These are phyloP conservation scores for Psidium guajava DNA, from an alignment of 345 rosid species.

Conservation along the genomic window DNA sequence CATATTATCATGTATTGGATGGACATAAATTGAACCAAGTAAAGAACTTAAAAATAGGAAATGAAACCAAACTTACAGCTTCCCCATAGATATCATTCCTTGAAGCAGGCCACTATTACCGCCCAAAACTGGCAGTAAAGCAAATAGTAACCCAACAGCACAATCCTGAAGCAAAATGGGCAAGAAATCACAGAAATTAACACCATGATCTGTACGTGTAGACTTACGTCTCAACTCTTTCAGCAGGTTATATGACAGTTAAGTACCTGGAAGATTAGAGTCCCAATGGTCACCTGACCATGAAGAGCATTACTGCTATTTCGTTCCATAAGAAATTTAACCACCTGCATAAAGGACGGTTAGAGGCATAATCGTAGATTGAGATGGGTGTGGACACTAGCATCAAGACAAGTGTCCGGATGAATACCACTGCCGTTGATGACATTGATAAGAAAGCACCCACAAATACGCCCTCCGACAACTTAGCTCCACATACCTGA, in stretches of 20 bases:
- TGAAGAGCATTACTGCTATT: constrained; percentile 68
- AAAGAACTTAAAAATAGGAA: background rate
- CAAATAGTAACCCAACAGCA: constrained; percentile 88
- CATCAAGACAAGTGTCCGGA: constrained; percentile 6
- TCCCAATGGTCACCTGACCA: constrained; percentile 97
- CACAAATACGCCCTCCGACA: constrained; percentile 93
- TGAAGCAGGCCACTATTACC: constrained; percentile 79
- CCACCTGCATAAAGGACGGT: constrained; percentile 41
- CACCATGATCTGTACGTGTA: background rate
- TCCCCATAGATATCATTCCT: constrained; percentile 92
- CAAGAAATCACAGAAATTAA: background rate
- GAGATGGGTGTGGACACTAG: background rate
- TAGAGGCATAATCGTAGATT: background rate
- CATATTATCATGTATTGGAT: background rate
- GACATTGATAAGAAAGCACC: constrained; percentile 97
- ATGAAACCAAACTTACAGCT: constrained; percentile 45
- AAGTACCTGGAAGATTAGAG: constrained; percentile 90
- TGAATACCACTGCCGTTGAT: constrained; percentile 88
- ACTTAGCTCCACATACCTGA: constrained; percentile 92
- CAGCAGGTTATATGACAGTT: background rate
- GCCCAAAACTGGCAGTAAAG: constrained; percentile 94
- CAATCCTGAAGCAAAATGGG: constrained; percentile 58
- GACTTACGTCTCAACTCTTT: background rate
- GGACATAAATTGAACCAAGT: background rate
- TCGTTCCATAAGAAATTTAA: constrained; percentile 78